Evolutionary conservation across 2,329 filamentous ascomycete species (phyloP).

Genomic region (Bipolaris oryzae): DNA sequence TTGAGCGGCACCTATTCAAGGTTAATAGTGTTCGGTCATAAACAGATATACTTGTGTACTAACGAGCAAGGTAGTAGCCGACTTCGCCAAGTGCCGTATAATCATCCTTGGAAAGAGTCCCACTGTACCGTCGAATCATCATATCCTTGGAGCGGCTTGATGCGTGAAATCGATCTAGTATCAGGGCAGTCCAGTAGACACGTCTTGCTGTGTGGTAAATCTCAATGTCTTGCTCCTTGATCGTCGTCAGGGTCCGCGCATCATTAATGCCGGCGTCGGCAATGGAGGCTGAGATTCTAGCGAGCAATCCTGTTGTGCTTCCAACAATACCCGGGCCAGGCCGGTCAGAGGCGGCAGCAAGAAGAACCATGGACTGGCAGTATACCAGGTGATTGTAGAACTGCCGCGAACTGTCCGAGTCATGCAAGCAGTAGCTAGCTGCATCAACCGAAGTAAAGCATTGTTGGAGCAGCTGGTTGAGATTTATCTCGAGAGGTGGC

Average conservation of each 20-base stretch:
- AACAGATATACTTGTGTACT: conserved; percentile 17
- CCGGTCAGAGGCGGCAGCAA: conserved; percentile 43
- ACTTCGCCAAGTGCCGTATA: conserved; percentile 39
- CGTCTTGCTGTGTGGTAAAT: conserved; percentile 39
- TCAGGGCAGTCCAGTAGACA: conserved; percentile 46
- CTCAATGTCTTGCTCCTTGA: conserved; percentile 43
- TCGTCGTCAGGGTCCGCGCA: conserved; percentile 26
- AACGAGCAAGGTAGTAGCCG: conserved; percentile 46
- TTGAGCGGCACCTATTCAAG: conserved; percentile 34
- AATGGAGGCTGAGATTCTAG: conserved; percentile 40
- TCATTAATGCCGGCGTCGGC: conserved; percentile 42
- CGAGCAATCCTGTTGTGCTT: conserved; percentile 40
- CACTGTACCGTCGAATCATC: conserved; percentile 38
- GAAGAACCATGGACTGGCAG: conserved; percentile 40
- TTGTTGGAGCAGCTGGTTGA: conserved; percentile 39
- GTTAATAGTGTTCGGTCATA: conserved; percentile 7
- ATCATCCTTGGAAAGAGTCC: conserved; percentile 42
- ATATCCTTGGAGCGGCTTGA: conserved; percentile 43
- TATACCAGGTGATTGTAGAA: conserved; percentile 44
- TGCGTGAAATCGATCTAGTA: conserved; percentile 47
- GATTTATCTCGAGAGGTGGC: conserved; percentile 30
- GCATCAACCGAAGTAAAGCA: conserved; percentile 37
- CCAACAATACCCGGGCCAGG: conserved; percentile 34
- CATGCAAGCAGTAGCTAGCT: conserved; percentile 36
- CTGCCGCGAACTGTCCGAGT: conserved; percentile 35